Evolutionary conservation across 2,329 filamentous ascomycete genomes (phyloP), one percentile per base, ranked within the genome.

Genomic region (Hymenotorrendiella dingleyae): DNA sequence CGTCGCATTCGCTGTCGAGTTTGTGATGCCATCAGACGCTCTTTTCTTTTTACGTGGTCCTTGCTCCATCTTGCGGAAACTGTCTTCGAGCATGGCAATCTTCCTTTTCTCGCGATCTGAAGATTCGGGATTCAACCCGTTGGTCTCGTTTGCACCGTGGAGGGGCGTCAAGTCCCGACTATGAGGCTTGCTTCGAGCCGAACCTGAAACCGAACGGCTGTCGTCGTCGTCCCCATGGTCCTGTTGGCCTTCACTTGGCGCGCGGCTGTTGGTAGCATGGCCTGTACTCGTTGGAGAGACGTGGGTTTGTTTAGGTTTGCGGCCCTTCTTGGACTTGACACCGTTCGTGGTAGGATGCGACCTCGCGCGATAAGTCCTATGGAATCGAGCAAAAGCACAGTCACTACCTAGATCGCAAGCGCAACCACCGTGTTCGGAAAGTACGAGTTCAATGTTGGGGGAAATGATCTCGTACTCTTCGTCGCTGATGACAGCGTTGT

Each of bases 381-480:
- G 75, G 51, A 83, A 83, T 16, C 76, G 74, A 45, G 70, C 71
- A 63, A 84, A 83, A 2, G 78, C 75, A 55, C 80, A 84, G 44
- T 81, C 75, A 29, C 68, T 65, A 6, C 76, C 78, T 11, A 79
- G 61, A 43, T 83, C 75, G 61, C 86, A 91, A 4, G 85, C 86
- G 63, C 86, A 91, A 14, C 84, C 85, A 14, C 86, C 86, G 55
- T 87, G 85, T 59, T 89, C 84, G 14, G 84, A 83, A 6, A 90
- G 71, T 7, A 89, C 80, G 29, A 72, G 74, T 39, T 80, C 73
- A 6, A 87, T 76, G 77, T 82, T 87, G 12, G 72, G 72, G 11
- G 73, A 72, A 14, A 86, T 74, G 36, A 66, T 70, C 19, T 70
- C 68, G 46, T 81, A 82, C 50, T 86, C 81, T 0, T 69, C 65